These are phyloP conservation scores for Passalora sequoiae DNA, from an alignment of 2,329 filamentous ascomycete genomes.

Conservation along the genomic window DNA sequence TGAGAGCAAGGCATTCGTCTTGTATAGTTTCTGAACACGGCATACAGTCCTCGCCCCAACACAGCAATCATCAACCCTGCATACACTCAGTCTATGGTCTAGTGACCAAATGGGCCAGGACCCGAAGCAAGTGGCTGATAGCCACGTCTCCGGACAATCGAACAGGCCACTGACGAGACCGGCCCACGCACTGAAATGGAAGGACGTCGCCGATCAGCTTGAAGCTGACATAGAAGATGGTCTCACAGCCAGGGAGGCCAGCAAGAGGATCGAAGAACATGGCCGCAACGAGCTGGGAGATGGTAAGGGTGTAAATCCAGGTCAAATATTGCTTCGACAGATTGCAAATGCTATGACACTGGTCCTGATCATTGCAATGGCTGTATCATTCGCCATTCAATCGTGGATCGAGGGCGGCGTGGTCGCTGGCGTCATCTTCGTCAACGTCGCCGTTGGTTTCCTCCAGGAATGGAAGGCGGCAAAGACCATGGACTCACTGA, in stretches of 20 bases:
- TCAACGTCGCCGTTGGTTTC: constrained; percentile 46
- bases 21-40: too few species aligned
- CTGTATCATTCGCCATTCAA: constrained; percentile 43
- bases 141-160: constrained; percentile 30
- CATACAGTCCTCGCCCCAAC: too few species aligned
- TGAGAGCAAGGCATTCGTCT: too few species aligned
- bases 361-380: constrained; percentile 49
- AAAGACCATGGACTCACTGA: constrained; percentile 48
- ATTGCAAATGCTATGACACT: constrained; percentile 73
- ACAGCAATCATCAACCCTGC: too few species aligned
- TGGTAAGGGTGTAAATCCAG: constrained; percentile 61
- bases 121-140: constrained; percentile 14
- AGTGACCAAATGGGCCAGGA: constrained; percentile 15
- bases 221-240: constrained; percentile 63
- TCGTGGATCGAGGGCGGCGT: constrained; percentile 48
- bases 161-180: constrained; percentile 55
- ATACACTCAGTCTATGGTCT: constrained; percentile 7
- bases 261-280: constrained; percentile 54
- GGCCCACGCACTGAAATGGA: constrained; percentile 57
- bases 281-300: constrained; percentile 68
- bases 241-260: constrained; percentile 56
- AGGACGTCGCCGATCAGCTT: constrained; percentile 52
- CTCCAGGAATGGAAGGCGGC: constrained; percentile 45
- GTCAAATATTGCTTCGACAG: constrained; percentile 67
- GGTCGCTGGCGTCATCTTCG: constrained; percentile 41